Percentiles rank a stretch among this genome's conserved stretches.
Conservation (phyloP, 495 filamentous ascomycete species). For the Cudoniella acicularis region DNA sequence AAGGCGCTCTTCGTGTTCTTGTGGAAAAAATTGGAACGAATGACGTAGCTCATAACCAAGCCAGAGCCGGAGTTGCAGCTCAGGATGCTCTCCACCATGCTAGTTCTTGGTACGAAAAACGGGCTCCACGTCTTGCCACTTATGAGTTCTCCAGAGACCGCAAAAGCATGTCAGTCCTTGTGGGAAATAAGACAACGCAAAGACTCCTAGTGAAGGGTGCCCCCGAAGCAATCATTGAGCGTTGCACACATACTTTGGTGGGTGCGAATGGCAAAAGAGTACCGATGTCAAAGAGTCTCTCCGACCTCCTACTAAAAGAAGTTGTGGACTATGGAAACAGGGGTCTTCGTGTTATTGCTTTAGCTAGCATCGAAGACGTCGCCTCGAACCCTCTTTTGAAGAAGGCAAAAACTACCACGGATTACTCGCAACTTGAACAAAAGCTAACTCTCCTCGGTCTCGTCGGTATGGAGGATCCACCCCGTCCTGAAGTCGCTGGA, state of each 20-base stretch:
- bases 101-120: slow-evolving; percentile 80
- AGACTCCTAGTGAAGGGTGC: slow-evolving; percentile 95
- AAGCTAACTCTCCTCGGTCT: slow-evolving; percentile 91
- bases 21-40: slow-evolving; percentile 88
- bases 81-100: slow-evolving; percentile 58
- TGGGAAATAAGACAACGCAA: slow-evolving; percentile 61
- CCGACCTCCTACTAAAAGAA: slow-evolving; percentile 66
- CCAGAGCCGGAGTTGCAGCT: slow-evolving; percentile 50
- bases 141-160: slow-evolving; percentile 98
- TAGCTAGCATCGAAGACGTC: slow-evolving; percentile 76
- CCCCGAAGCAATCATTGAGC: slow-evolving; percentile 88
- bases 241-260: slow-evolving; percentile 75
- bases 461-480: slow-evolving; percentile 95
- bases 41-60: slow-evolving; percentile 52
- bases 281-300: slow-evolving; percentile 60
- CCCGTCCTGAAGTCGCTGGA: slow-evolving; percentile 84
- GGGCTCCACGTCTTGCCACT: slow-evolving; percentile 69
- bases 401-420: slow-evolving; percentile 72
- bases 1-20: slow-evolving; percentile 86
- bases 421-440: slow-evolving; percentile 86
- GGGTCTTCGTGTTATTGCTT: slow-evolving; percentile 91
- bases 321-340: slow-evolving; percentile 85
- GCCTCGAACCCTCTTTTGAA: slow-evolving; percentile 63
- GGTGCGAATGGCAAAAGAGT: slow-evolving; percentile 74
- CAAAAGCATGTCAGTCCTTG: slow-evolving; percentile 98